Conservation (phyloP, 352 stramenopile genomes). For the Aphanomyces invadans region DNA sequence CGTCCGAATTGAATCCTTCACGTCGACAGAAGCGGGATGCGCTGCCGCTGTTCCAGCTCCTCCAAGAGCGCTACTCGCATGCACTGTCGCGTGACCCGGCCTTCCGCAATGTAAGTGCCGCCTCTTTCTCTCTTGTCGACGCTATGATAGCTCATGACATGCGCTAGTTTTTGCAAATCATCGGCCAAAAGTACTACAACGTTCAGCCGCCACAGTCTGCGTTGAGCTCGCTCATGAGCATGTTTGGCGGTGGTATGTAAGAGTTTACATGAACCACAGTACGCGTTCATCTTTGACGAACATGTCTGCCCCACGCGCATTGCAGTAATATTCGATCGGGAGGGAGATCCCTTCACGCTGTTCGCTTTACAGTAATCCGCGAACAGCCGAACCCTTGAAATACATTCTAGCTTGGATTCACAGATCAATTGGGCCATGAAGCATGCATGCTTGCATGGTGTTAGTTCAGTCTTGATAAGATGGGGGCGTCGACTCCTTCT, state of each 20-base stretch:
- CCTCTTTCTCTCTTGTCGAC: not conserved
- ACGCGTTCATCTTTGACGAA: too few species aligned
- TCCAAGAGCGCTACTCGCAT: slow-evolving; percentile 71
- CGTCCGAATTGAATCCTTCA: not conserved
- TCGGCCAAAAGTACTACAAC: slow-evolving; percentile 81
- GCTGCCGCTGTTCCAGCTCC: slow-evolving; percentile 77
- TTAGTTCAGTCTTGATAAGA: slow-evolving; percentile 1
- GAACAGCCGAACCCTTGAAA: too few species aligned
- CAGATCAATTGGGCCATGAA: not conserved
- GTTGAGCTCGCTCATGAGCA: slow-evolving; percentile 74
- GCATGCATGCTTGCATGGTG: not conserved
- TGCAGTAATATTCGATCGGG: too few species aligned
- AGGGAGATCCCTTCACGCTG: too few species aligned
- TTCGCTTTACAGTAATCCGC: too few species aligned
- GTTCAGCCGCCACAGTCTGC: slow-evolving; percentile 68
- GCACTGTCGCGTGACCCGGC: slow-evolving; percentile 65
- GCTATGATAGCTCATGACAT: slow-evolving; percentile 18
- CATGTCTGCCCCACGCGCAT: too few species aligned
- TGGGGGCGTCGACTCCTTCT: not conserved
- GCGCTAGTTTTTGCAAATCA: slow-evolving; percentile 68
- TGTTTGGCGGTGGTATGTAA: slow-evolving; percentile 78
- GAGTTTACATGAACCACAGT: too few species aligned
- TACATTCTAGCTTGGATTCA: not conserved
- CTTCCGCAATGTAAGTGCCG: slow-evolving; percentile 63
- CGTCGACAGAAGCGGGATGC: slow-evolving; percentile 51